These are phyloP conservation scores for Mycosarcoma mackinlayi DNA, from an alignment of 1,284 basidiomycete genomes.

Conservation along the genomic window DNA sequence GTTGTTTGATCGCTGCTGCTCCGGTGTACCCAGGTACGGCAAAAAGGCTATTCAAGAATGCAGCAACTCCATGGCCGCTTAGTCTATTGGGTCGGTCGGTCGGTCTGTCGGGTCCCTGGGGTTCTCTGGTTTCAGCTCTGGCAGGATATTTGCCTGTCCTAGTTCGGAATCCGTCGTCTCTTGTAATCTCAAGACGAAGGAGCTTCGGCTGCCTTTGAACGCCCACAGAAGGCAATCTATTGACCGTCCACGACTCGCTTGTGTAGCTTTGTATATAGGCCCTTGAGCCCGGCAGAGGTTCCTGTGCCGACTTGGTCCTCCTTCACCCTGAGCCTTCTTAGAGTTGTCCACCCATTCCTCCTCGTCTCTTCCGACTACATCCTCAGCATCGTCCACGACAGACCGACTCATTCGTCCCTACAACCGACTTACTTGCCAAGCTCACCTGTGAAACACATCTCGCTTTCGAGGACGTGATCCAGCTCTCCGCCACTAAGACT, in stretches of 20 bases:
- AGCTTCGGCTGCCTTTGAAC: not conserved
- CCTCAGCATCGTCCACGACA: no score
- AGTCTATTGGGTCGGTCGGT: no score
- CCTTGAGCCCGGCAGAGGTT: conserved; percentile 7
- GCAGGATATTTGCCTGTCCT: no score
- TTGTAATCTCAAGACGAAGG: not conserved
- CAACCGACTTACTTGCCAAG: no score
- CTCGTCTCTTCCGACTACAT: not conserved
- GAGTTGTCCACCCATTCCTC: not conserved
- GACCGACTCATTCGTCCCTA: no score
- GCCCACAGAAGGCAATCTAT: not conserved
- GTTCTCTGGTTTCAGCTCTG: not conserved
- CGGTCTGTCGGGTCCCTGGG: not conserved
- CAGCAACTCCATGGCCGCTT: no score
- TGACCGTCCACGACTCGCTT: not conserved
- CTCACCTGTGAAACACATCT: no score
- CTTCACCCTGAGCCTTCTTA: not conserved
- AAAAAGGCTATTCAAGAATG: no score
- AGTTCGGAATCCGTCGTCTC: not conserved
- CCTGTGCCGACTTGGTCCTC: not conserved
- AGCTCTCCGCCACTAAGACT: no score
- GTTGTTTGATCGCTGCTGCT: conserved; percentile 15
- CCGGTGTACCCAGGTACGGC: conserved; percentile 10
- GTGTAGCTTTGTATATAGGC: conserved; percentile 28
- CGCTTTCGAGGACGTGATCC: no score